Base-by-base conservation (phyloP, 2,329 filamentous ascomycete genomes). In the Paraphoma chrysanthemicola region DNA sequence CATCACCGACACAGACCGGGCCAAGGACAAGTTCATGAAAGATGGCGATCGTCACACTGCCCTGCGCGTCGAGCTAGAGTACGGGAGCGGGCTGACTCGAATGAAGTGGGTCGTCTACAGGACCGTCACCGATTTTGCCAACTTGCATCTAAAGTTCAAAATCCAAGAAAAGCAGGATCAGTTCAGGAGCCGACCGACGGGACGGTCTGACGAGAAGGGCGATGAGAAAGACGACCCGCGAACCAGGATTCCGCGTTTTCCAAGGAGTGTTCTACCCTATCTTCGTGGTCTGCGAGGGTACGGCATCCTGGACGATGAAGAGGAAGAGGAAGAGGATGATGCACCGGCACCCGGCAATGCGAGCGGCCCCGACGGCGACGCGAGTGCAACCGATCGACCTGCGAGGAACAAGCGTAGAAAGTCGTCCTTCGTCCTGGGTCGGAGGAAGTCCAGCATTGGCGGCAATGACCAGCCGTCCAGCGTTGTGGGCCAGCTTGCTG, bases 61-160 rank as follows among this genome's bases (percentile, higher is more conserved):
- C 8, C 97, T 98, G 76, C 90, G 89, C 44, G 93, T 99, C 53
- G 92, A 97, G 67, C 82, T 99, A 14, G 95, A 99, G 74, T 99
- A 99, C 74, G 95, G 95, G 12, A 98, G 91, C 72, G 96, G 95
- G 0, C 87, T 95, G 53, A 97, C 94, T 52, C 86, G 95, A 54
- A 98, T 99, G 96, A 92, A 91, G 72, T 99, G 95, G 95, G 89
- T 91, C 16, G 91, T 99, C 56, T 88, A 92, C 68, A 86, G 95
- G 51, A 93, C 92, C 9, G 85, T 98, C 39, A 85, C 88, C 66
- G 95, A 99, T 73, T 97, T 99, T 67, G 87, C 92, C 66, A 96
- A 97, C 68, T 82, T 99, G 36, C 95, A 99, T 77, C 83, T 93
- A 70, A 93, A 96, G 67, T 99, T 98, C 83, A 96, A 95, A 74